phyloP scores from a whole-genome alignment of 345 rosid species.

The Populus simonii region DNA sequence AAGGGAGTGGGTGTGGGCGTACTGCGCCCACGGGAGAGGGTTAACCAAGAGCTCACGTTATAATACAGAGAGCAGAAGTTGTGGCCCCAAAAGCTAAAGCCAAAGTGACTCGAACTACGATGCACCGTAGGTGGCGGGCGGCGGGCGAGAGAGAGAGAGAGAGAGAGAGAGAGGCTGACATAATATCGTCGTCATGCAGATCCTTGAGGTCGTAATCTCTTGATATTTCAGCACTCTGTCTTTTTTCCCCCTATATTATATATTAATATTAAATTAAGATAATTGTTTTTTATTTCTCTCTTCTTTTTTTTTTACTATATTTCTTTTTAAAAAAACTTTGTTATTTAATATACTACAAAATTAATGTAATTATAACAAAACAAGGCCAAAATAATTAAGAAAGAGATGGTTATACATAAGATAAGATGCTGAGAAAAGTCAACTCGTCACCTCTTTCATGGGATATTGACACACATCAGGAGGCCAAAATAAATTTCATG shows the following conservation, averaged over 20 bases:
- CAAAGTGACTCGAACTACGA: constrained; percentile 9
- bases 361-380: too few species aligned
- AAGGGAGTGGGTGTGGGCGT: not conserved
- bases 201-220: constrained; percentile 15
- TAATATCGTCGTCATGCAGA: constrained; percentile 32
- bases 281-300: too few species aligned
- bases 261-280: not conserved
- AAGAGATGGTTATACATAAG: too few species aligned
- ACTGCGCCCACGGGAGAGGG: not conserved
- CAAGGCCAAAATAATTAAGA: too few species aligned
- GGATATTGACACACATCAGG: too few species aligned
- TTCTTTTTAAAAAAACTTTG: too few species aligned
- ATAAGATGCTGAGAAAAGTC: too few species aligned
- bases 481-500: too few species aligned
- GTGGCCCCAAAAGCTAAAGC: not conserved
- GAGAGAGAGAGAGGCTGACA: constrained; percentile 27
- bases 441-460: too few species aligned
- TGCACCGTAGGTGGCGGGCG: constrained; percentile 17
- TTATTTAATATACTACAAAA: too few species aligned
- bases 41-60: not conserved
- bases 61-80: not conserved
- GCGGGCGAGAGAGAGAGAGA: constrained; percentile 19
- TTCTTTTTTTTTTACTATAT: too few species aligned
- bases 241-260: not conserved
- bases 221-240: constrained; percentile 6